Percentiles rank a stretch among this genome's conserved stretches.
Conservation (phyloP, 805 yeast genomes). For the Priceomyces castillae region DNA sequence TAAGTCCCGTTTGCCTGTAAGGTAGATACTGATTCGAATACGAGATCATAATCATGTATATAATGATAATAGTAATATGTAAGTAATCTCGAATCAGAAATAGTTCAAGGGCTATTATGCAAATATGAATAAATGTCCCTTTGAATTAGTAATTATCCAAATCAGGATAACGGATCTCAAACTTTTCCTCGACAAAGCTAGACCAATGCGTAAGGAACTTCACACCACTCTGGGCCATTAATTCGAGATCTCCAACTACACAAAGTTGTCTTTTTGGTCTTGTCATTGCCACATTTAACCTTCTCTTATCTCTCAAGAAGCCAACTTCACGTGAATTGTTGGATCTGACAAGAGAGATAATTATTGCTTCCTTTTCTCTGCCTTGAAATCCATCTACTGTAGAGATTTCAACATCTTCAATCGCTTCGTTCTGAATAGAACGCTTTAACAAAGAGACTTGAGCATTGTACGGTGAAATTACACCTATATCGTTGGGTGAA, state of each 20-base stretch:
- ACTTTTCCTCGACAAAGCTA: slow-evolving; percentile 62
- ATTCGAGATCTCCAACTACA: slow-evolving; percentile 82
- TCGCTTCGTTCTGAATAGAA: slow-evolving; percentile 30
- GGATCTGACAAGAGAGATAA: slow-evolving; percentile 78
- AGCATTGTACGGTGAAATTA: slow-evolving; percentile 88
- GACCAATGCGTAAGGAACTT: slow-evolving; percentile 64
- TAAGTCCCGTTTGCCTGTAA: no score
- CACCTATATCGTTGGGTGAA: slow-evolving; percentile 59
- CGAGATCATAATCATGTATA: no score
- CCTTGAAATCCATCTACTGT: slow-evolving; percentile 98
- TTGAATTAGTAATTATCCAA: slow-evolving; percentile 21
- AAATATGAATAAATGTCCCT: no score
- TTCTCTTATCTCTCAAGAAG: slow-evolving; percentile 70
- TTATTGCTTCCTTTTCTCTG: slow-evolving; percentile 84
- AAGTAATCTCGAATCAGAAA: no score
- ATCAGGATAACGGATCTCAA: slow-evolving; percentile 64
- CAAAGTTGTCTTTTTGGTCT: slow-evolving; percentile 84
- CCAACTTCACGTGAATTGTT: slow-evolving; percentile 74
- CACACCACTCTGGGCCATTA: slow-evolving; percentile 44
- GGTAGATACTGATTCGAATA: no score
- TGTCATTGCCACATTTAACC: slow-evolving; percentile 92
- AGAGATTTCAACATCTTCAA: slow-evolving; percentile 62
- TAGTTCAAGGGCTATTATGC: no score
- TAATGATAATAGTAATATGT: no score
- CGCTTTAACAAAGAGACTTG: slow-evolving; percentile 67